Base-by-base conservation (phyloP, 2,329 filamentous ascomycete genomes). In the Colletotrichum gloeosporioides region DNA sequence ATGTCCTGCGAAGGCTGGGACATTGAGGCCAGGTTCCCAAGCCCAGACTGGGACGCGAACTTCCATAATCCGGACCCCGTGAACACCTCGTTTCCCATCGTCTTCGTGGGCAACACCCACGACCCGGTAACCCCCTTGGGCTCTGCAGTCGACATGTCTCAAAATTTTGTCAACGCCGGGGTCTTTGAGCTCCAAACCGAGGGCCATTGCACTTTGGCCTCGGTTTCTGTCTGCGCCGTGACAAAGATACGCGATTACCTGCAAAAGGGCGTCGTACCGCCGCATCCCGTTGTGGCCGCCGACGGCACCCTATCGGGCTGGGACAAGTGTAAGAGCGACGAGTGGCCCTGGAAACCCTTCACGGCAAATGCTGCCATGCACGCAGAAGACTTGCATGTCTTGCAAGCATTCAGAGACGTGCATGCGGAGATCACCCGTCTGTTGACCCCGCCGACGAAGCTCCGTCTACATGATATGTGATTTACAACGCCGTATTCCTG, bases 61-160 rank as follows among this genome's bases (percentile, higher is more conserved):
- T 55, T 76, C 7, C 84, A 76, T 83, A 63, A 55, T 57, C 31
- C 66, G 15, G 53, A 71, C 31, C 75, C 66, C 36, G 25, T 71
- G 61, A 77, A 86, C 31, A 91, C 88, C 8, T 84, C 86, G 8
- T 87, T 90, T 77, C 91, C 91, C 0, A 84, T 93, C 36, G 85
- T 93, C 8, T 90, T 92, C 79, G 83, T 92, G 15, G 89, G 88
- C 44, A 92, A 90, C 79, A 89, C 88, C 0, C 85, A 89, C 16
- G 91, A 93, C 73, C 91, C 91, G 1, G 90, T 93, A 22, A 93
- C 91, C 0, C 91, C 91, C 4, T 81, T 92, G 7, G 78, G 80
- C 59, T 86, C 87, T 57, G 89, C 87, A 2, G 82, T 87, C 27
- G 82, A 82, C 25, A 86, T 86, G 84, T 81, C 84, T 31, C 81